Conservation (phyloP, 306 rosid species). For the Castanea mollissima region DNA sequence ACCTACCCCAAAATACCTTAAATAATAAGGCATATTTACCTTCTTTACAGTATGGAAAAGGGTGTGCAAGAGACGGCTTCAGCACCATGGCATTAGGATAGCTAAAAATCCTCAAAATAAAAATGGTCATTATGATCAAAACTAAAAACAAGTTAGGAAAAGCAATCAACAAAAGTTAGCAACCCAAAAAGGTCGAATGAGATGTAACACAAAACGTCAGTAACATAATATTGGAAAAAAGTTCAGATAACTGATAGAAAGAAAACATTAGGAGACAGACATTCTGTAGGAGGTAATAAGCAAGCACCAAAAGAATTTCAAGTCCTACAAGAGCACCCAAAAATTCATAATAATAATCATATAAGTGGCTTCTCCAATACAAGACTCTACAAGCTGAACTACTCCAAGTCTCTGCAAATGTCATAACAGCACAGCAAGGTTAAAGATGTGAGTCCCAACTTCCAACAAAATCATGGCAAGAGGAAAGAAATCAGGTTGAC, state of each 20-base stretch:
- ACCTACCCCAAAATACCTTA: conserved; percentile 51
- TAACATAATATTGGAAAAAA: conserved; percentile 33
- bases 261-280: conserved; percentile 53
- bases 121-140: conserved; percentile 28
- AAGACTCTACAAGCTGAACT: conserved; percentile 38
- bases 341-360: conserved; percentile 26
- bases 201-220: conserved; percentile 39
- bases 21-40: conserved; percentile 47
- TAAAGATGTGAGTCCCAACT: conserved; percentile 99
- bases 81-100: conserved; percentile 38
- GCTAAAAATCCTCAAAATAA: conserved; percentile 36
- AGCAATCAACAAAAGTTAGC: conserved; percentile 28
- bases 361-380: conserved; percentile 46
- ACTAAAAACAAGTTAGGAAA: conserved; percentile 45
- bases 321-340: conserved; percentile 45
- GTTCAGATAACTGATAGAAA: conserved; percentile 35
- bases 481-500: conserved; percentile 98
- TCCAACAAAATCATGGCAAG: conserved; percentile 99
- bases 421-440: conserved; percentile 98
- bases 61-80: conserved; percentile 42
- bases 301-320: conserved; percentile 33
- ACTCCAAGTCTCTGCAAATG: conserved; percentile 89
- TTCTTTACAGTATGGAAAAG: conserved; percentile 33
- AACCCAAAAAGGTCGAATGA: conserved; percentile 24
- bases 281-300: conserved; percentile 36